Base-by-base conservation (phyloP, 2,329 filamentous ascomycete species). In the Aspergillus niger region DNA sequence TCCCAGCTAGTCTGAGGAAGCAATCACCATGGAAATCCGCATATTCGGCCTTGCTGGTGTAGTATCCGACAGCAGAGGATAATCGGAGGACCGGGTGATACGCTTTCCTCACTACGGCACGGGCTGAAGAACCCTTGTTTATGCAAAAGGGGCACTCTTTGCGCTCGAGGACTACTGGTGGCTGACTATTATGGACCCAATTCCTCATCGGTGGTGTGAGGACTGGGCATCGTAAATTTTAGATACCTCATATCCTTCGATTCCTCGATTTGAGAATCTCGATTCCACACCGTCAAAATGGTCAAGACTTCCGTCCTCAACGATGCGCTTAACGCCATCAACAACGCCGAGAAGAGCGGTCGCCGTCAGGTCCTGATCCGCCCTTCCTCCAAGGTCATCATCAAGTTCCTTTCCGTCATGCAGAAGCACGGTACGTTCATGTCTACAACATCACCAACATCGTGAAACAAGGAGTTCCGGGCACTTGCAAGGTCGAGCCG, bases 271-370 rank as follows among this genome's bases (percentile, higher is more conserved):
- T 82, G 80, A 82, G 80, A 82, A 82, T 82, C 80, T 82, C 72
- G 69, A 69, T 63, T 66, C 65, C 58, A 77, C 75, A 85, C 86
- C 87, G 88, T 80, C 88, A 97, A 91, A 80, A 99, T 99, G 94
- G 93, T 97, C 84, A 92, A 91, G 86, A 98, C 95, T 78, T 97
- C 92, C 81, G 95, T 98, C 79, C 93, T 99, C 83, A 96, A 98
- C 88, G 95, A 99, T 90, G 92, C 91, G 80, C 91, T 97, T 78
- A 97, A 97, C 82, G 86, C 89, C 86, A 98, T 99, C 90, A 99
- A 99, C 92, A 99, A 99, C 83, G 95, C 95, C 87, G 96, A 99
- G 89, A 98, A 99, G 91, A 86, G 91, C 75, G 95, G 95, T 85
- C 98, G 98, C 91, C 93, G 95, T 79, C 95, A 99, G 86, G 95